Evolutionary conservation across 495 filamentous ascomycete species (phyloP), one percentile per base, ranked within the genome.

Genomic region (Xylaria intraflava): DNA sequence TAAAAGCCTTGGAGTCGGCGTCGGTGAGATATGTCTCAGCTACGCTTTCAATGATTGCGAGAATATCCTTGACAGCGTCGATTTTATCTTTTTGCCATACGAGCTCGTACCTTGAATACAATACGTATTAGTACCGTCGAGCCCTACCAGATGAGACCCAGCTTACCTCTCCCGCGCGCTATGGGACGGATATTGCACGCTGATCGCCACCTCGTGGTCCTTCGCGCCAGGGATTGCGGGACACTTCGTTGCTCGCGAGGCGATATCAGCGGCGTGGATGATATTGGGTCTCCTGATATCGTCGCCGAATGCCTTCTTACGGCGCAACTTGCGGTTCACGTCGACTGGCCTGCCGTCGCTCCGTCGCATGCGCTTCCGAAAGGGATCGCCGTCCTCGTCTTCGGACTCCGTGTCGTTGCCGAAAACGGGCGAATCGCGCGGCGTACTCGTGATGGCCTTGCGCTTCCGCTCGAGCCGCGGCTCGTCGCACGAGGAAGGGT

Each of bases 1-100:
- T 78, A 56, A 95, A 87, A 40, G 75, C 68, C 27, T 81, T 75
- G 14, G 78, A 75, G 56, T 88, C 73, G 19, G 80, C 78, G 11
- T 80, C 72, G 17, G 84, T 83, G 22, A 95, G 78, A 68, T 95
- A 95, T 62, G 83, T 78, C 27, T 81, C 75, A 22, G 82, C 77
- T 22, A 95, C 84, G 23, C 79, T 77, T 52, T 89, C 81, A 43
- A 95, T 83, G 12, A 89, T 86, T 44, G 85, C 78, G 49, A 86
- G 74, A 55, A 96, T 96, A 57, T 97, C 93, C 59, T 86, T 81
- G 51, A 91, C 70, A 5, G 90, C 85, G 57, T 89, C 84, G 71
- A 95, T 96, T 60, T 93, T 80, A 36, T 93, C 88, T 54, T 82
- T 82, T 14, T 88, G 84, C 47, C 78, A 79, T 27, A 91, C 86